Evolutionary conservation across 345 rosid genomes (phyloP).

Genomic region (Syzygium aqueum): DNA sequence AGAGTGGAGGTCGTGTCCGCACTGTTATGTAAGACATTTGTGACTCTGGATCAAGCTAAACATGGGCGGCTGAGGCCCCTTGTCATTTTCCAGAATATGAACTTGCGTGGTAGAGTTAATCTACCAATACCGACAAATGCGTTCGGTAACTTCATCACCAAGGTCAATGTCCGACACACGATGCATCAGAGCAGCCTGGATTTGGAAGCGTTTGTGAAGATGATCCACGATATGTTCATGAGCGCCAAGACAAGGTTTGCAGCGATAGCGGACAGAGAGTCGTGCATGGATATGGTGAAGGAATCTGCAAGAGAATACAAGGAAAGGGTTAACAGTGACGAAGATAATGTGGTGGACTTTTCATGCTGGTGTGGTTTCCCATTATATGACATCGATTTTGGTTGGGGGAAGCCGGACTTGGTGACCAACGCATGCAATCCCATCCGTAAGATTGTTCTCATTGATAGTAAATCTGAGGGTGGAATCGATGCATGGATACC

Average conservation of each 20-base stretch:
- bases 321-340: neutral
- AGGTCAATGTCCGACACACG: neutral
- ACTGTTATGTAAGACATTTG: neutral
- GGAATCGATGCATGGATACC: constrained; percentile 48
- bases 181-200: neutral
- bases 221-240: neutral
- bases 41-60: neutral
- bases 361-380: constrained; percentile 30
- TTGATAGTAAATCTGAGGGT: constrained; percentile 23
- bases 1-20: neutral
- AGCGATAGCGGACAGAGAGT: neutral
- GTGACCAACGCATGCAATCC: constrained; percentile 16
- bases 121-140: neutral
- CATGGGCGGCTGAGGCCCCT: neutral
- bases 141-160: neutral
- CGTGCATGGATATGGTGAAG: neutral
- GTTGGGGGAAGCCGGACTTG: constrained; percentile 51
- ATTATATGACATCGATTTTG: constrained; percentile 33
- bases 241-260: neutral
- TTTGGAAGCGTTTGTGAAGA: neutral
- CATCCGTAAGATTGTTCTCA: constrained; percentile 15
- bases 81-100: neutral
- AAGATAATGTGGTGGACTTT: constrained; percentile 11
- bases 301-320: neutral
- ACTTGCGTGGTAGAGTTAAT: neutral